Evolutionary conservation across 441 rosid genomes (phyloP).

Genomic region (Aleurites moluccanus): DNA sequence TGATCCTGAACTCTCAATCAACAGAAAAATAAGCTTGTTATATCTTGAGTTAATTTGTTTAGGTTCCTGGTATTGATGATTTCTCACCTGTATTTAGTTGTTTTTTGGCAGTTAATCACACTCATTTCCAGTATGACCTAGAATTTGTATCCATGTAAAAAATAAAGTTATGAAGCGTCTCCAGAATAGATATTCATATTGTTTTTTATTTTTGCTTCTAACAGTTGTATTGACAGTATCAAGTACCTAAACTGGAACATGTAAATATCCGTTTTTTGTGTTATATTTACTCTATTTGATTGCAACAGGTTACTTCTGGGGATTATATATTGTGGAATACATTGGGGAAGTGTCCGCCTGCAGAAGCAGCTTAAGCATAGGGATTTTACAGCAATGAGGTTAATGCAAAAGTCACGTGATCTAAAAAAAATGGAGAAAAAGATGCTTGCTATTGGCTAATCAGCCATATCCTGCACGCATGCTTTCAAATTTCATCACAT

Average conservation of each 20-base stretch:
- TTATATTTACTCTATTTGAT: slow-evolving; percentile 7
- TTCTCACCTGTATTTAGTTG: neutral
- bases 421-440: neutral
- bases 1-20: neutral
- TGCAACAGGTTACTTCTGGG: slow-evolving; percentile 71
- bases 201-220: neutral
- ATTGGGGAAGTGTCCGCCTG: slow-evolving; percentile 85
- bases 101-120: neutral
- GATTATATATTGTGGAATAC: slow-evolving; percentile 97
- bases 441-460: slow-evolving; percentile 12
- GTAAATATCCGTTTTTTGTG: neutral
- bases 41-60: neutral
- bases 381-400: neutral
- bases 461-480: neutral
- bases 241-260: neutral
- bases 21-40: neutral
- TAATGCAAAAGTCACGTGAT: neutral
- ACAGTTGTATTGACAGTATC: neutral
- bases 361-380: slow-evolving; percentile 42
- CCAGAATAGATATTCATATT: neutral
- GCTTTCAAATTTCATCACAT: neutral
- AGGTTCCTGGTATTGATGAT: neutral
- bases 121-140: neutral
- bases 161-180: slow-evolving; percentile 1
- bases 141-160: neutral